Conservation (phyloP, 2,329 filamentous ascomycete species). For the Talaromyces sp. region DNA sequence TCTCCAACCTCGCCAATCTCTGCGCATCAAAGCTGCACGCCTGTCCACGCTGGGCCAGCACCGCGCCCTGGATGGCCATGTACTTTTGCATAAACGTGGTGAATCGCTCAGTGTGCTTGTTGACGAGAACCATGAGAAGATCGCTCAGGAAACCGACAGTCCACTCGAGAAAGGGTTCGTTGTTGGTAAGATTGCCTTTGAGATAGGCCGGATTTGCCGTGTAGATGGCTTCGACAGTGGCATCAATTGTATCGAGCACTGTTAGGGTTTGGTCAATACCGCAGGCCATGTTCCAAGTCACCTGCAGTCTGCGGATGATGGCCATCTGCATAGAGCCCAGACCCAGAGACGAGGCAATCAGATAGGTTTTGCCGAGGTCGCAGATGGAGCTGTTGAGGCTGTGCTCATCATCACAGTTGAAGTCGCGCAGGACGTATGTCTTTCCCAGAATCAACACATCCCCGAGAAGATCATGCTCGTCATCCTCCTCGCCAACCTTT, state of each 20-base stretch:
- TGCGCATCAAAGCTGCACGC: neutral
- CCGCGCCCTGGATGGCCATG: neutral
- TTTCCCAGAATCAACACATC: neutral
- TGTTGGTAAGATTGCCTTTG: neutral
- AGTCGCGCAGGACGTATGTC: neutral
- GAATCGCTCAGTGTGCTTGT: neutral
- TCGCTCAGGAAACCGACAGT: neutral
- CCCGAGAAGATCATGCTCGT: neutral
- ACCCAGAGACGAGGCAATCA: neutral
- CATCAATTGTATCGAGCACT: conserved; percentile 4
- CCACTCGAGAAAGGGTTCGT: neutral
- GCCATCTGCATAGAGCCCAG: neutral
- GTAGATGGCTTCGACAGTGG: neutral
- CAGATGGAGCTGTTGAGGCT: neutral
- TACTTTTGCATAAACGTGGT: neutral
- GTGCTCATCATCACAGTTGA: neutral
- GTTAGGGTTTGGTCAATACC: neutral
- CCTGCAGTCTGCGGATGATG: neutral
- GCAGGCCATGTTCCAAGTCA: conserved; percentile 5
- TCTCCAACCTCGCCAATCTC: neutral
- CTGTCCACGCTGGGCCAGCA: neutral
- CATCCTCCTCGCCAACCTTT: neutral
- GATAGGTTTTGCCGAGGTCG: neutral
- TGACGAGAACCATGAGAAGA: neutral
- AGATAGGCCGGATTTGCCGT: neutral